A percentile compares a stretch with the other conserved stretches of the same genome.
Conservation (phyloP, 768 basidiomycete genomes). For the Nevesoporus exiguus region DNA sequence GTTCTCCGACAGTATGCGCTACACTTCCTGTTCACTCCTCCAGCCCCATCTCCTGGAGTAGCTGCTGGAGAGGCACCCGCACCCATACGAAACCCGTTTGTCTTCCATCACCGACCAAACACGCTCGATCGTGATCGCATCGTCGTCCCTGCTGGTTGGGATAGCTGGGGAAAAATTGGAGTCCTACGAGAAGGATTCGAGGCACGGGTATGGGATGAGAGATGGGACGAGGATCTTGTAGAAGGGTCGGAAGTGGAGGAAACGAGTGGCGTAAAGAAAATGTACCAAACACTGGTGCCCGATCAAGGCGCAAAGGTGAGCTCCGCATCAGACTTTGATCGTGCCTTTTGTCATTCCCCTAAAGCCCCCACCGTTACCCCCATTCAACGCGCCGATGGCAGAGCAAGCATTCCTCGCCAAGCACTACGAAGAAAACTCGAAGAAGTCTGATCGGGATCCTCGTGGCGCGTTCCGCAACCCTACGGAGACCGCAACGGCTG, state of each 20-base stretch:
- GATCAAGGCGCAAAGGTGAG: constrained; percentile 72
- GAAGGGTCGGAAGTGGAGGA: constrained; percentile 39
- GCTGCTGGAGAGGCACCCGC: constrained; percentile 36
- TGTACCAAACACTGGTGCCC: constrained; percentile 71
- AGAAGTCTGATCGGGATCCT: constrained; percentile 88
- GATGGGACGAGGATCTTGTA: constrained; percentile 71
- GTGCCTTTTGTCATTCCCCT: background rate
- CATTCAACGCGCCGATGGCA: constrained; percentile 76
- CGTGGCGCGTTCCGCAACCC: constrained; percentile 83
- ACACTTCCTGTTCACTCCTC: constrained; percentile 59
- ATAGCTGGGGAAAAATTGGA: constrained; percentile 94
- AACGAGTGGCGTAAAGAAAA: constrained; percentile 54
- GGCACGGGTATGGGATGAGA: constrained; percentile 72
- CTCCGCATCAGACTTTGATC: background rate
- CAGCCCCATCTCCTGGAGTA: constrained; percentile 50
- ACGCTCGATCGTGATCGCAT: constrained; percentile 90
- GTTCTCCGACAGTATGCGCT: constrained; percentile 80
- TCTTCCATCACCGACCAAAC: constrained; percentile 85
- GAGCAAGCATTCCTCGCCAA: constrained; percentile 90
- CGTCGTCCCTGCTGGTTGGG: constrained; percentile 95
- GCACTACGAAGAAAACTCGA: constrained; percentile 89
- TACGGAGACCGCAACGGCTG: constrained; percentile 53
- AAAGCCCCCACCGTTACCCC: constrained; percentile 64
- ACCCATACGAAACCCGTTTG: constrained; percentile 75
- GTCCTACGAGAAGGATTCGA: constrained; percentile 92